phyloP scores from a whole-genome alignment of 2,329 filamentous ascomycete species.

The Sporothrix sp. region DNA sequence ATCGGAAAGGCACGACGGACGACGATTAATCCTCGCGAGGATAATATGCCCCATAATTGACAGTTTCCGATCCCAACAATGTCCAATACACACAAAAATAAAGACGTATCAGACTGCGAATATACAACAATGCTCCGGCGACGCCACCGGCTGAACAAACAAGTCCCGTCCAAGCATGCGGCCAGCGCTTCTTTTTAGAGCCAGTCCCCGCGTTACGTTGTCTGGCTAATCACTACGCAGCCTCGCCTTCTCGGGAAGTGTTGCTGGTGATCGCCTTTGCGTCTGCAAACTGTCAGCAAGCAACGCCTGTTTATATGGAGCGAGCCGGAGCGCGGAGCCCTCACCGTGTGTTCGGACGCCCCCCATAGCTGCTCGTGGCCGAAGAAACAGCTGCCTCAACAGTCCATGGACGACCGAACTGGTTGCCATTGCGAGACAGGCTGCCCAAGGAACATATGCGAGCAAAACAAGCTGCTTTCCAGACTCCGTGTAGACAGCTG shows the following conservation, averaged over 20 bases:
- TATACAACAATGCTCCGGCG: too few species aligned
- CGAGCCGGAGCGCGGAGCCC: neutral
- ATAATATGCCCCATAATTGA: too few species aligned
- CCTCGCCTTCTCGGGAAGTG: neutral
- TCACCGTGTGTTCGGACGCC: neutral
- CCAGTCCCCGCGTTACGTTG: neutral
- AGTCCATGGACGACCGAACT: constrained; percentile 16
- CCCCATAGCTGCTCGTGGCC: neutral
- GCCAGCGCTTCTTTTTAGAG: too few species aligned
- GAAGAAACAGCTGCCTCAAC: neutral
- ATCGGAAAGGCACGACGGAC: too few species aligned
- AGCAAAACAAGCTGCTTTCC: constrained; percentile 26
- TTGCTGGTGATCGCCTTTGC: too few species aligned
- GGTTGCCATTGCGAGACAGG: constrained; percentile 27
- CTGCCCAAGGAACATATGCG: constrained; percentile 27
- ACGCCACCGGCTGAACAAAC: too few species aligned
- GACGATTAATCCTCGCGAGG: too few species aligned
- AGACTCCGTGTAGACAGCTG: constrained; percentile 21
- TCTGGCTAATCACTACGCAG: neutral
- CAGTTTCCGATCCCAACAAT: too few species aligned
- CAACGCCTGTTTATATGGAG: neutral
- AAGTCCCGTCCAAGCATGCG: too few species aligned
- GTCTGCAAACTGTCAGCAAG: neutral
- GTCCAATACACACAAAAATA: too few species aligned
- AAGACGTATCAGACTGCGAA: too few species aligned